These are phyloP conservation scores for Panicum hallii DNA, from an alignment of 202 grass and related monocot genomes.

Conservation along the genomic window DNA sequence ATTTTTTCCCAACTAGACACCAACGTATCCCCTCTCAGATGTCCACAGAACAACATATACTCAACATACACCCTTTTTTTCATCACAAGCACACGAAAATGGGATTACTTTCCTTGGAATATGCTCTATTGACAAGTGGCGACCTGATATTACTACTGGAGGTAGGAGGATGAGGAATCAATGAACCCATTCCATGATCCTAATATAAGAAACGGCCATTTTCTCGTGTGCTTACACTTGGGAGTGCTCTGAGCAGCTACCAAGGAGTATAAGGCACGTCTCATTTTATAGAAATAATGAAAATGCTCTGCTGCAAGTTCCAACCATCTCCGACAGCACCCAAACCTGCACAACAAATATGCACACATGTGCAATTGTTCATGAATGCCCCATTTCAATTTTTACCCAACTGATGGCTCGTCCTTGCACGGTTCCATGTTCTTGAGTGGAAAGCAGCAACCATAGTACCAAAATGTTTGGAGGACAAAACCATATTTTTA, in stretches of 20 bases:
- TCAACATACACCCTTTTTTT: too few species aligned
- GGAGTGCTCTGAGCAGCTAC: neutral
- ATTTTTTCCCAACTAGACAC: neutral
- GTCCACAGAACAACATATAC: neutral
- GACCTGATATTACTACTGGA: too few species aligned
- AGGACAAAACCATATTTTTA: neutral
- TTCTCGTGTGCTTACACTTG: too few species aligned
- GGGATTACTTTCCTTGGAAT: neutral
- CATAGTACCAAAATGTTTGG: neutral
- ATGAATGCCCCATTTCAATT: neutral
- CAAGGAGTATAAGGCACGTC: neutral
- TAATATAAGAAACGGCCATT: too few species aligned
- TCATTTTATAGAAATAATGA: neutral
- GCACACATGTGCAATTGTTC: neutral
- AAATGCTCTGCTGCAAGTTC: neutral
- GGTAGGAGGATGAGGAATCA: too few species aligned
- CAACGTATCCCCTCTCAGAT: neutral
- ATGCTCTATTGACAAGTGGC: too few species aligned
- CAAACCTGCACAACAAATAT: conserved; percentile 2
- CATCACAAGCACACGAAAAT: neutral
- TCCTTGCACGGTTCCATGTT: neutral
- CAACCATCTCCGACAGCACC: neutral
- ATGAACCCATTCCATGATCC: too few species aligned
- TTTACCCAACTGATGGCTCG: neutral
- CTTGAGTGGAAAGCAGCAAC: neutral